Base-by-base conservation (phyloP, 2,329 filamentous ascomycete genomes). In the Cladosporium velox region DNA sequence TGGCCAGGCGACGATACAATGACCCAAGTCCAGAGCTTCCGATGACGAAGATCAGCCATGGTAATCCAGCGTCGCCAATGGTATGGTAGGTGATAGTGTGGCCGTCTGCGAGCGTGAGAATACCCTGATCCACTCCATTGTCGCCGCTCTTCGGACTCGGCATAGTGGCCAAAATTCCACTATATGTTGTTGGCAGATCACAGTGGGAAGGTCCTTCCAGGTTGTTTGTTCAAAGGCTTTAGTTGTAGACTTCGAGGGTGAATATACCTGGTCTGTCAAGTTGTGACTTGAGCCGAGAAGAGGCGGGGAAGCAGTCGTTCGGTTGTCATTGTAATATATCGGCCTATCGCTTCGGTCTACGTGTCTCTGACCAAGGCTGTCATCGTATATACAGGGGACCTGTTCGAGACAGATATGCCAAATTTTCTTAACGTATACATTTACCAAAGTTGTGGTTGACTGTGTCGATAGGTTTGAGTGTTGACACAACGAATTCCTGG, bases 291-390 rank as follows among this genome's bases (percentile, higher is more conserved):
- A 32, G 52, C 52, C 52, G 52, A 57, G 18, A 21, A 18, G 32
- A 32, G 55, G 55, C 55, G 55, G 55, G 55, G 55, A 58, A 58
- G 55, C 28, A 55, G n/a, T 55, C 15, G 28, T 21, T 55, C 52
- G 52, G 52, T 55, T 55, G 52, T 24, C 28, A 55, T 24, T 32
- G 18, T 34, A 34, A 24, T 21, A 5, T 55, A n/a, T 32, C 21
- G 32, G 32, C 41, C 41, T 47, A 47, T 47, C 41, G 41, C 41
- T 47, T 47, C 14, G 41, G 26, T 55, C 28, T 32, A 14, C 7
- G 18, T 32, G n/a, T n/a, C 15, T 30, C 8, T 28, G 52, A 55
- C 52, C 52, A 30, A 55, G 52, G 52, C 10, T 32, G 21, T n/a
- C 6, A 11, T 1, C 41, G n/a, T 47, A 24, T 47, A 47, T 12